A percentile compares a stretch with the other conserved stretches of the same genome.
phyloP scores from a whole-genome alignment of 495 filamentous ascomycete genomes.

The Rhypophila decipiens region DNA sequence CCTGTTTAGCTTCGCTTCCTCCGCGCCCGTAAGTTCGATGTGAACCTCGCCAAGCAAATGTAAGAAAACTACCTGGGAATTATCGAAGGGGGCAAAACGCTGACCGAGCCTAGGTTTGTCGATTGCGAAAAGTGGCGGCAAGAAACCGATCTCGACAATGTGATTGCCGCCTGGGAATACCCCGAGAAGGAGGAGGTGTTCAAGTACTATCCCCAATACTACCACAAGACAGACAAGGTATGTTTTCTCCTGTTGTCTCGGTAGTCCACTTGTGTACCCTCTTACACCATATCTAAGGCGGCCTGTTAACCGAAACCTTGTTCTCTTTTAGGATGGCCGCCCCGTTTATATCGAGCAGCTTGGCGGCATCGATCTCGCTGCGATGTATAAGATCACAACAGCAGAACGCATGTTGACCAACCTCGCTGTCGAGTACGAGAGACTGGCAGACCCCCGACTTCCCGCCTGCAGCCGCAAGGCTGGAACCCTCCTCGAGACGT shows the following conservation, averaged over 20 bases:
- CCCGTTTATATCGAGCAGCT: slow-evolving; percentile 96
- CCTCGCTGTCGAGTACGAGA: slow-evolving; percentile 95
- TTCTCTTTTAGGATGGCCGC: slow-evolving; percentile 86
- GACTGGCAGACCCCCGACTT: slow-evolving; percentile 82
- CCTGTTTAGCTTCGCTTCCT: slow-evolving; percentile 69
- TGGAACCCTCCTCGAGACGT: slow-evolving; percentile 86
- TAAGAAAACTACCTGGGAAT: slow-evolving; percentile 35
- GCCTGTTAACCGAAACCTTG: too few relatives aligned
- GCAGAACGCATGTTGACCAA: slow-evolving; percentile 91
- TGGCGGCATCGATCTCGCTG: slow-evolving; percentile 82
- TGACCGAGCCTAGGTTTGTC: slow-evolving; percentile 62
- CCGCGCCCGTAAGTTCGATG: slow-evolving; percentile 90
- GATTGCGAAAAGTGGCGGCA: slow-evolving; percentile 88
- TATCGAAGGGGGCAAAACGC: slow-evolving; percentile 3
- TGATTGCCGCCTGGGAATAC: slow-evolving; percentile 77
- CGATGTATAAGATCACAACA: slow-evolving; percentile 85
- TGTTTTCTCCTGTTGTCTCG: neutral
- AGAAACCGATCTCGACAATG: slow-evolving; percentile 73
- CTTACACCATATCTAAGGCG: too few relatives aligned
- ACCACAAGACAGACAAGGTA: slow-evolving; percentile 98
- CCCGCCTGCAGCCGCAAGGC: slow-evolving; percentile 94
- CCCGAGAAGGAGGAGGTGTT: slow-evolving; percentile 81
- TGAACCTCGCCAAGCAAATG: slow-evolving; percentile 78
- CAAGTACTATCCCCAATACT: slow-evolving; percentile 96
- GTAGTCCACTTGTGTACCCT: too few relatives aligned